Conservation (phyloP, 2,329 filamentous ascomycete species). For the Trichoderma citrinoviride region DNA sequence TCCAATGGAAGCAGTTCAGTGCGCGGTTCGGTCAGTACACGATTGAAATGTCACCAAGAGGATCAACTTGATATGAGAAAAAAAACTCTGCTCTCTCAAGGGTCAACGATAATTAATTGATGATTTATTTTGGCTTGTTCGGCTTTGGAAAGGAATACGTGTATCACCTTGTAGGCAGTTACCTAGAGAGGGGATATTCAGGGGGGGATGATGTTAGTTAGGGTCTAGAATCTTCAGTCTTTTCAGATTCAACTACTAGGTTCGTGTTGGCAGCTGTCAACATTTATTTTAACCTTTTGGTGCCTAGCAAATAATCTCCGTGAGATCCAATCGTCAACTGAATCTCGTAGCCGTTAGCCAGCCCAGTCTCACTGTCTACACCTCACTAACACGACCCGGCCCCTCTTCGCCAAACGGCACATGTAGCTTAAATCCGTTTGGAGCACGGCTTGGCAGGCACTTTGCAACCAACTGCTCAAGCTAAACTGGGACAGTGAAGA, state of each 20-base stretch:
- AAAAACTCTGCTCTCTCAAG: background rate
- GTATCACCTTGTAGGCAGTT: background rate
- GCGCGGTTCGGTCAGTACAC: background rate
- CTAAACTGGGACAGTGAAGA: no score
- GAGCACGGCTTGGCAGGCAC: background rate
- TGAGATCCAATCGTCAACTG: background rate
- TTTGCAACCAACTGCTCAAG: no score
- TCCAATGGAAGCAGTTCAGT: no score
- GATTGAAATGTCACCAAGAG: background rate
- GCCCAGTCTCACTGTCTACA: background rate
- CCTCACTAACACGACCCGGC: background rate
- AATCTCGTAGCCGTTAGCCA: background rate
- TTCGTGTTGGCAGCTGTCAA: background rate
- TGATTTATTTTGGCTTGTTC: background rate
- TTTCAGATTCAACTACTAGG: background rate
- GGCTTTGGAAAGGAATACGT: background rate
- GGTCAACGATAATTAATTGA: background rate
- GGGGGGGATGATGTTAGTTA: background rate
- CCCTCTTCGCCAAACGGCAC: background rate
- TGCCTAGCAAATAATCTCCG: constrained; percentile 7
- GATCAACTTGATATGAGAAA: background rate
- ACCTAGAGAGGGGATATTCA: background rate
- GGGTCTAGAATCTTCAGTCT: constrained; percentile 1
- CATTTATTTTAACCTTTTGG: background rate
- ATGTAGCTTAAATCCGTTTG: constrained; percentile 7